These are phyloP conservation scores for Plasmodium chabaudi DNA, from an alignment of 169 alveolate species.

Conservation along the genomic window DNA sequence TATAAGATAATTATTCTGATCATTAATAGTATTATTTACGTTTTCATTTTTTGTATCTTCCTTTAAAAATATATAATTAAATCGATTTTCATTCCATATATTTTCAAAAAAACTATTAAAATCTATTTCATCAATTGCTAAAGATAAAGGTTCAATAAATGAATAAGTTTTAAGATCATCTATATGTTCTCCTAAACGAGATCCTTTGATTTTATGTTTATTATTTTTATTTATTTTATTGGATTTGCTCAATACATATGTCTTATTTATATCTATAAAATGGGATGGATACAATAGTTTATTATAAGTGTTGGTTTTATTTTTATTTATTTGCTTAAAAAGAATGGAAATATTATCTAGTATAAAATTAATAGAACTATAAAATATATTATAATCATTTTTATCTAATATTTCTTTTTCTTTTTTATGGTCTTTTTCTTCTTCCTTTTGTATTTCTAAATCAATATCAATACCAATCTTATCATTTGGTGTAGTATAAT, in stretches of 20 bases:
- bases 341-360: constrained; percentile 1
- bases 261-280: constrained; percentile 18
- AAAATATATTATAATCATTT: neutral
- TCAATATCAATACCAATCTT: neutral
- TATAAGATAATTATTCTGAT: neutral
- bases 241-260: constrained; percentile 10
- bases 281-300: constrained; percentile 5
- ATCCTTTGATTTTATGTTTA: constrained; percentile 58
- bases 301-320: neutral
- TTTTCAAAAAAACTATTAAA: constrained; percentile 28
- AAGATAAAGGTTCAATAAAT: constrained; percentile 52
- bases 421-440: neutral
- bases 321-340: constrained; percentile 2
- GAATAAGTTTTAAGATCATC: constrained; percentile 10
- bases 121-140: constrained; percentile 60
- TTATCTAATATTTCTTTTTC: neutral
- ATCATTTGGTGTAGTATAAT: neutral
- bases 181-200: constrained; percentile 36
- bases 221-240: neutral
- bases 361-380: neutral
- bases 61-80: constrained; percentile 34
- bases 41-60: neutral
- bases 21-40: neutral
- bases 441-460: neutral
- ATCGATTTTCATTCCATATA: constrained; percentile 34